A percentile compares a stretch with the other conserved stretches of the same genome.
phyloP scores from a whole-genome alignment of 106 monocot genomes.

The Triglochin maritima region DNA sequence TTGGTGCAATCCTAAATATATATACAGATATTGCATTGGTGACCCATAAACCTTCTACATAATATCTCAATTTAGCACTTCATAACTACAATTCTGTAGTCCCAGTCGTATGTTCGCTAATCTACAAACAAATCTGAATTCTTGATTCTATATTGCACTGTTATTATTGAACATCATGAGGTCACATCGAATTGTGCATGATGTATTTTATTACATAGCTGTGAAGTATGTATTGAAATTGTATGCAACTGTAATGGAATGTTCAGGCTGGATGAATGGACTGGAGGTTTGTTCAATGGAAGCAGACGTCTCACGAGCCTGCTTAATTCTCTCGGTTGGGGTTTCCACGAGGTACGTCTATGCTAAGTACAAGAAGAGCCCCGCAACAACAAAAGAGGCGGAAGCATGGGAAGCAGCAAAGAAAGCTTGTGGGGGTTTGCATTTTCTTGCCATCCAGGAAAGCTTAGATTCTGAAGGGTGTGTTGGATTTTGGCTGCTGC shows the following conservation, averaged over 20 bases:
- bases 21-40: no score
- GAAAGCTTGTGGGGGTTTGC: conserved; percentile 78
- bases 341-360: conserved; percentile 73
- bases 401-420: conserved; percentile 95
- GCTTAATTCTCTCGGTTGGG: conserved; percentile 63
- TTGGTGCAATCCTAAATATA: no score
- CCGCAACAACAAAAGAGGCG: conserved; percentile 58
- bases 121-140: no score
- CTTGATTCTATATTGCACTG: no score
- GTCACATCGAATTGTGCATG: no score
- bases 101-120: no score
- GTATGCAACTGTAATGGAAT: neutral
- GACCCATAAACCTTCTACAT: no score
- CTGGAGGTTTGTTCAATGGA: conserved; percentile 77
- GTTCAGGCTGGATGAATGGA: conserved; percentile 86
- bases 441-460: conserved; percentile 84
- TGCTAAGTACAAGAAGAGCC: conserved; percentile 62
- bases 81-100: no score
- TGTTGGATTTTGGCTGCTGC: conserved; percentile 84
- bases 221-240: neutral
- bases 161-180: no score
- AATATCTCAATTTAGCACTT: no score
- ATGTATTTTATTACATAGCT: no score
- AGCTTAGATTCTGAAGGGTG: conserved; percentile 75
- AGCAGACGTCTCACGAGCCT: conserved; percentile 37